Evolutionary conservation across 768 basidiomycete species (phyloP).

Genomic region (Rhizopogon rudus): DNA sequence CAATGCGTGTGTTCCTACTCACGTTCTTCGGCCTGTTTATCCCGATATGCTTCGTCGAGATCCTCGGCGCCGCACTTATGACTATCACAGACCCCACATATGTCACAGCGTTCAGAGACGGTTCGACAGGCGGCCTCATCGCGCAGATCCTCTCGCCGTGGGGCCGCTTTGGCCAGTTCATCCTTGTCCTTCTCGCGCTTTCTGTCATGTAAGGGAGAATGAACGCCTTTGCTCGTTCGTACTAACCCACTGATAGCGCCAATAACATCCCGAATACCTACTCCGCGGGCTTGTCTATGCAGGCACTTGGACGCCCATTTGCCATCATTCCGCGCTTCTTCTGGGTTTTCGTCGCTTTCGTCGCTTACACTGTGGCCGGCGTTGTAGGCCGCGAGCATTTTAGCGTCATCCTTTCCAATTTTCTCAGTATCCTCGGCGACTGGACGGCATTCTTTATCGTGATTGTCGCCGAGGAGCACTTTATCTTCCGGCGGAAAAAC

Average conservation of each 20-base stretch:
- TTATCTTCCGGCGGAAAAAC: conserved; percentile 35
- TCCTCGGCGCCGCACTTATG: conserved; percentile 35
- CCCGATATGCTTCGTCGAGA: conserved; percentile 35
- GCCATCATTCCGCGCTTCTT: conserved; percentile 40
- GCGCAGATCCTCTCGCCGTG: conserved; percentile 40
- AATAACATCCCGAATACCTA: conserved; percentile 42
- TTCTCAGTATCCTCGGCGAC: conserved; percentile 38
- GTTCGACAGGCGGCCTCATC: conserved; percentile 40
- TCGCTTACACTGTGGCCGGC: conserved; percentile 34
- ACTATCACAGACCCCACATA: conserved; percentile 37
- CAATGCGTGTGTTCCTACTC: conserved; percentile 39
- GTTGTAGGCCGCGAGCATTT: conserved; percentile 42
- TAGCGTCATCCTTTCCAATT: conserved; percentile 36
- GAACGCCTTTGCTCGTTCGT: background rate
- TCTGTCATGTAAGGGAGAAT: conserved; percentile 32
- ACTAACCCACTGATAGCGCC: conserved; percentile 17
- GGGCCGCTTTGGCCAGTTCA: conserved; percentile 37
- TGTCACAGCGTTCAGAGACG: conserved; percentile 33
- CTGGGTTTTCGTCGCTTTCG: conserved; percentile 39
- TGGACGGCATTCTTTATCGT: conserved; percentile 45
- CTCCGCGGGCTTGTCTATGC: conserved; percentile 42
- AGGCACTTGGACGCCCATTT: conserved; percentile 39
- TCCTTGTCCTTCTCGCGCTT: conserved; percentile 37
- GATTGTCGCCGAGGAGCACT: conserved; percentile 42
- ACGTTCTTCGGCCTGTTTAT: conserved; percentile 49